Evolutionary conservation across 2,329 filamentous ascomycete species (phyloP), one percentile per base, ranked within the genome.

Genomic region (Sporothrix brunneoviolacea): DNA sequence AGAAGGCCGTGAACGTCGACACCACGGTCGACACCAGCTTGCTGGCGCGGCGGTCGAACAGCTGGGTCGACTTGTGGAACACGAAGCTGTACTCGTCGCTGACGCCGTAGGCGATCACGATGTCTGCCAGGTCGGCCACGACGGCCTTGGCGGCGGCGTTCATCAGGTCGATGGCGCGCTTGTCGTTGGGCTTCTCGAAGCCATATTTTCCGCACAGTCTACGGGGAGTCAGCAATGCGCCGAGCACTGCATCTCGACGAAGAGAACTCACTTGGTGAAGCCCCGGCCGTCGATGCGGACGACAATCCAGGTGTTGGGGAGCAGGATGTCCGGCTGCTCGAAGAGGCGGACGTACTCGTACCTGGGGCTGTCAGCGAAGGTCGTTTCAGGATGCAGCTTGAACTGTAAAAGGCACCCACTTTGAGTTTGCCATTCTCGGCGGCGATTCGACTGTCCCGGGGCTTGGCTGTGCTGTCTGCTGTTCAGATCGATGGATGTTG

Each of bases 1-100:
- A 98, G 64, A 94, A 88, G 1, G 90, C 86, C 0, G 91, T 95
- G 63, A 98, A 98, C 0, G 88, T 91, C 15, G 91, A 95, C 10
- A 93, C 88, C 36, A 97, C 79, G 0, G 91, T 96, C 15, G 88
- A 91, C 15, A 91, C 83, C 16, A 98, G 76, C 69, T 98, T 98
- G 65, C 88, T 94, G 59, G 81, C 79, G 56, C 93, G 79, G 52
- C 93, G 79, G 61, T 97, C 91, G 61, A 97, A 98, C 6, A 98
- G 72, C 39, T 77, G 76, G 60, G 83, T 88, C 30, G 80, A 79
- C 63, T 91, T 91, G 65, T 94, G 87, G 57, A 96, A 89, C 36
- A 95, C 83, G 60, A 95, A 96, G 66, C 88, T 93, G 54, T 86
- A 97, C 65, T 98, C 93, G 63, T 98, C 93, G 66, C 90, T 96